phyloP scores from a whole-genome alignment of 2,329 filamentous ascomycete species.

The Colletotrichum tropicale region DNA sequence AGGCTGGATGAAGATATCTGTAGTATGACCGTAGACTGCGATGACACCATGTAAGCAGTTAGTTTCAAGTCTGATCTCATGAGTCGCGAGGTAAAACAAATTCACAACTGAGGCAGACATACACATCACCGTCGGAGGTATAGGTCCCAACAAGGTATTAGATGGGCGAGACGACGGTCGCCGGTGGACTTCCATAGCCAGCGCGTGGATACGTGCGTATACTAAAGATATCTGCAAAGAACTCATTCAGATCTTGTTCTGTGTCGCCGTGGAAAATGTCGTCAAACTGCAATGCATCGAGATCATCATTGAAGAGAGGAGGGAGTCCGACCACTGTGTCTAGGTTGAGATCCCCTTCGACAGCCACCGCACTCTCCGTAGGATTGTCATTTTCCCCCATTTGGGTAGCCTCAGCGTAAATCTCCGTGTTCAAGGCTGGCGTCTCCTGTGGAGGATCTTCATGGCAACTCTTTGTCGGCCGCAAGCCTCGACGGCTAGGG shows the following conservation, averaged over 20 bases:
- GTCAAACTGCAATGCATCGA: not conserved
- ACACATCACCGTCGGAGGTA: not conserved
- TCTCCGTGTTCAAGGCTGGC: not conserved
- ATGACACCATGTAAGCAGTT: not conserved
- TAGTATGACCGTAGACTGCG: not conserved
- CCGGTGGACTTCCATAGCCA: not conserved
- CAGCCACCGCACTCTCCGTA: not conserved
- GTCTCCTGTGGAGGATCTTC: not conserved
- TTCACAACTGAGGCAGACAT: not conserved
- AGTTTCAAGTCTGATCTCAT: not conserved
- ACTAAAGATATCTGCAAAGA: not conserved
- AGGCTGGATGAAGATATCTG: not conserved
- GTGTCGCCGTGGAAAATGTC: not conserved
- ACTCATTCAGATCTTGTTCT: not conserved
- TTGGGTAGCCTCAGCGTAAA: too few relatives aligned
- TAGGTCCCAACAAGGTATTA: not conserved
- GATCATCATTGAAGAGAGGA: not conserved
- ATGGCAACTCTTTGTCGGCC: not conserved
- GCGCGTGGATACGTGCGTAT: not conserved
- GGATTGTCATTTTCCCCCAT: too few relatives aligned
- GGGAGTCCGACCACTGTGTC: not conserved
- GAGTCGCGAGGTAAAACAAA: too few relatives aligned
- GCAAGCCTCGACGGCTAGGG: not conserved
- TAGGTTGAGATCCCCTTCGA: not conserved
- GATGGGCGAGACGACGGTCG: not conserved